Conservation (phyloP, 2,329 filamentous ascomycete species). For the Chaetomium sp. region DNA sequence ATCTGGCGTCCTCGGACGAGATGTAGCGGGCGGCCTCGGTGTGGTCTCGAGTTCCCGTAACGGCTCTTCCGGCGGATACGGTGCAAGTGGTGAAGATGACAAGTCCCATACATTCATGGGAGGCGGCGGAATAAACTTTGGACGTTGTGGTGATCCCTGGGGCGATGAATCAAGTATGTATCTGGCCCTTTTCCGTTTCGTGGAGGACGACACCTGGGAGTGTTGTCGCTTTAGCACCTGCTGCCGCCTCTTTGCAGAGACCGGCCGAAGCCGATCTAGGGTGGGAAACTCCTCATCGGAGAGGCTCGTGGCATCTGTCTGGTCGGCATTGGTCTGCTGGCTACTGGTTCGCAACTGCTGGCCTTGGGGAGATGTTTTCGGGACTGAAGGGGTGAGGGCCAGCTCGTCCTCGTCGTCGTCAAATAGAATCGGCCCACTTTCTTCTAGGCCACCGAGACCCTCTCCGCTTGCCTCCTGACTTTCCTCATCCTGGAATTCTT, state of each 20-base stretch:
- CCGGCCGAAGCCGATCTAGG: constrained; percentile 31
- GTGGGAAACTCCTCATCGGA: constrained; percentile 40
- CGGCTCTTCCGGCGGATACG: constrained; percentile 8
- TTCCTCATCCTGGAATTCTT: constrained; percentile 53
- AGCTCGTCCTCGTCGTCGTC: constrained; percentile 37
- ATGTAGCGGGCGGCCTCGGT: constrained; percentile 4
- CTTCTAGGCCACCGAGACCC: constrained; percentile 18
- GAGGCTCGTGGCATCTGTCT: constrained; percentile 40
- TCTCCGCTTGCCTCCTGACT: constrained; percentile 47
- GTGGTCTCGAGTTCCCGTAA: constrained; percentile 23
- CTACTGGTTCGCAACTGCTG: constrained; percentile 36
- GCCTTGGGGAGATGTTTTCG: constrained; percentile 35
- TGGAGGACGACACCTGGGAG: constrained; percentile 31
- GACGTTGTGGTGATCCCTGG: constrained; percentile 27
- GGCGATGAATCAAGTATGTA: constrained; percentile 24
- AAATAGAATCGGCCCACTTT: constrained; percentile 32
- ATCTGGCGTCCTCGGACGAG: constrained; percentile 3
- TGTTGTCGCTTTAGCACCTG: constrained; percentile 32
- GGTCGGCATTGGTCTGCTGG: constrained; percentile 35
- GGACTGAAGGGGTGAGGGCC: constrained; percentile 38
- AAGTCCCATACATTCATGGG: constrained; percentile 27
- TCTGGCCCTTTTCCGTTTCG: constrained; percentile 35
- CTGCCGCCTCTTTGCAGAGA: constrained; percentile 23
- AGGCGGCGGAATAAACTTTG: constrained; percentile 14
- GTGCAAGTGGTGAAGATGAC: constrained; percentile 30